Evolutionary conservation across 2,329 filamentous ascomycete genomes (phyloP).

Genomic region (Fusarium sp.): DNA sequence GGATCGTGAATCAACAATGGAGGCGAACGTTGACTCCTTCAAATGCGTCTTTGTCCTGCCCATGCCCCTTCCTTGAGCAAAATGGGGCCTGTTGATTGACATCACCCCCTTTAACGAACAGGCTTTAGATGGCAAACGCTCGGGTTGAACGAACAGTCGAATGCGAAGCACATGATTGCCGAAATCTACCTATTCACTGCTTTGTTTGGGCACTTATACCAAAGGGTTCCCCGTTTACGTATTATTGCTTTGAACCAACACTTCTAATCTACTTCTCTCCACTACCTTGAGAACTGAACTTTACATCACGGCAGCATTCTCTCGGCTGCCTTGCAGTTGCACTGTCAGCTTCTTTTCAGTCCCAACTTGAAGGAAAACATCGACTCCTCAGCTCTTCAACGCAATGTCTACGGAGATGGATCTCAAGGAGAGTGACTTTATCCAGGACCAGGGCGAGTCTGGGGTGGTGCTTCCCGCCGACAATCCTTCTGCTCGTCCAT

Average conservation of each 20-base stretch:
- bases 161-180: not conserved
- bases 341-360: not conserved
- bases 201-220: not conserved
- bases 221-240: not conserved
- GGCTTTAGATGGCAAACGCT: not conserved
- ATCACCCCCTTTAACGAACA: not conserved
- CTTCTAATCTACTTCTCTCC: not conserved
- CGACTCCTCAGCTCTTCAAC: not conserved
- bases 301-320: not conserved
- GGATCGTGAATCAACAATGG: not conserved
- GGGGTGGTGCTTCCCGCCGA: not conserved
- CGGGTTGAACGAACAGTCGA: not conserved
- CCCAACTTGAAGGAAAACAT: not conserved
- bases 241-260: not conserved
- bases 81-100: not conserved
- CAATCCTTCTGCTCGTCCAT: not conserved
- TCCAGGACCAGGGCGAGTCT: not conserved
- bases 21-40: not conserved
- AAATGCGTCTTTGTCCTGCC: not conserved
- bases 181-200: not conserved
- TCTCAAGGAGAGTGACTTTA: not conserved
- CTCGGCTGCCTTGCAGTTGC: not conserved
- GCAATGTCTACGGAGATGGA: conserved; percentile 1
- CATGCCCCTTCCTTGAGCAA: not conserved
- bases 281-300: not conserved